phyloP scores from a whole-genome alignment of 768 basidiomycete genomes.

The Pisolithus marmoratus region DNA sequence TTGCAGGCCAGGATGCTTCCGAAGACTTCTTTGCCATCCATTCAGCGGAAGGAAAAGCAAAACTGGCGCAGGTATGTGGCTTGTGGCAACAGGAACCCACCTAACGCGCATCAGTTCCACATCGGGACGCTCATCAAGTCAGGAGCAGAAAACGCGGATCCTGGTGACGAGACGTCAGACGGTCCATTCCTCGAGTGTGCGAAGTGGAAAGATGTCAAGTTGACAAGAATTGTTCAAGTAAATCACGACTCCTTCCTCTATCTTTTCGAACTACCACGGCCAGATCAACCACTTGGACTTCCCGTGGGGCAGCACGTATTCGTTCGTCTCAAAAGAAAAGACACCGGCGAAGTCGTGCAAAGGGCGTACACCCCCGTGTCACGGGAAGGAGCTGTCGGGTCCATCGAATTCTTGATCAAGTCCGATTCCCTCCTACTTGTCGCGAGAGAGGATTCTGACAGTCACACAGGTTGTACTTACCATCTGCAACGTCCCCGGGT shows the following conservation, averaged over 20 bases:
- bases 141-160: background rate
- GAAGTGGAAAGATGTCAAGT: conserved; percentile 42
- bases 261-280: conserved; percentile 40
- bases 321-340: conserved; percentile 39
- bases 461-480: conserved; percentile 37
- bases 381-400: conserved; percentile 33
- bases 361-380: conserved; percentile 61
- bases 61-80: conserved; percentile 35
- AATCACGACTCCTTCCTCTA: conserved; percentile 48
- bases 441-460: conserved; percentile 4
- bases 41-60: conserved; percentile 42
- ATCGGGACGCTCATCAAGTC: conserved; percentile 41
- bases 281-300: conserved; percentile 43
- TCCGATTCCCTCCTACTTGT: conserved; percentile 13
- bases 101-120: conserved; percentile 31
- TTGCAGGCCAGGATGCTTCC: conserved; percentile 54
- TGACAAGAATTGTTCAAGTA: conserved; percentile 33
- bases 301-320: conserved; percentile 59
- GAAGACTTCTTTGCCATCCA: conserved; percentile 65
- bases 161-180: conserved; percentile 5
- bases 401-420: conserved; percentile 52
- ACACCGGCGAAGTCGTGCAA: conserved; percentile 41
- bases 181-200: conserved; percentile 38
- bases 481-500: conserved; percentile 35
- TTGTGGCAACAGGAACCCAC: background rate